phyloP scores from a whole-genome alignment of 148 eudicot genomes.

The Agrostemma githago region DNA sequence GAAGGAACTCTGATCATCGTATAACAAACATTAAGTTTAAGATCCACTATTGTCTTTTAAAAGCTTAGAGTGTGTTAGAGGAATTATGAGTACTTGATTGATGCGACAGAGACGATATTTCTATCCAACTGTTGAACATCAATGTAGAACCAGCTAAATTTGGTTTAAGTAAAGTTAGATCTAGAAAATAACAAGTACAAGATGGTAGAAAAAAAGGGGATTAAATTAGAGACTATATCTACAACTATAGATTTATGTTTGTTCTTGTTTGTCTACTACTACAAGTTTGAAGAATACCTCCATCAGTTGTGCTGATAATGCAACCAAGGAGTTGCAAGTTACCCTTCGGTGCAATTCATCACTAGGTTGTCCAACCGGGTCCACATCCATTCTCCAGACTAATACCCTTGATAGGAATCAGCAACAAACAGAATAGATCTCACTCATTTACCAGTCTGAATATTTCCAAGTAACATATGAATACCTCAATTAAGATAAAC shows the following conservation, averaged over 20 bases:
- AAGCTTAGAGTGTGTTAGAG: neutral
- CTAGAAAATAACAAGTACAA: slow-evolving; percentile 23
- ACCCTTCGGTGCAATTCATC: slow-evolving; percentile 19
- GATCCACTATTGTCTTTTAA: neutral
- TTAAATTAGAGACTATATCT: slow-evolving; percentile 28
- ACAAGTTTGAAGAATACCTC: slow-evolving; percentile 39
- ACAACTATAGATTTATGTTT: slow-evolving; percentile 41
- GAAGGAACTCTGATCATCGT: slow-evolving; percentile 40
- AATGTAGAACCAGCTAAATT: slow-evolving; percentile 51
- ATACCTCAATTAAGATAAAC: no score
- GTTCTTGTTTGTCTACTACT: slow-evolving; percentile 33
- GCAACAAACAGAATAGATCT: no score
- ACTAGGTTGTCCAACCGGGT: neutral
- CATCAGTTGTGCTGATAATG: slow-evolving; percentile 37
- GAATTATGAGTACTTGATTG: slow-evolving; percentile 42
- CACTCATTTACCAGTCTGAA: no score
- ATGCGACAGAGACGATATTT: slow-evolving; percentile 42
- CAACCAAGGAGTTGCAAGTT: slow-evolving; percentile 43
- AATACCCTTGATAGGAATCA: slow-evolving; percentile 34
- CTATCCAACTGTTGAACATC: slow-evolving; percentile 37
- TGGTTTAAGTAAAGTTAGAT: slow-evolving; percentile 39
- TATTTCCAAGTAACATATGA: no score
- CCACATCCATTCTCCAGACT: slow-evolving; percentile 33
- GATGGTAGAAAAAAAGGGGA: neutral
- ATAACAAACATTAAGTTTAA: neutral